Evolutionary conservation across 2,329 filamentous ascomycete species (phyloP).

Genomic region (Cylindrodendrum hubeiense): DNA sequence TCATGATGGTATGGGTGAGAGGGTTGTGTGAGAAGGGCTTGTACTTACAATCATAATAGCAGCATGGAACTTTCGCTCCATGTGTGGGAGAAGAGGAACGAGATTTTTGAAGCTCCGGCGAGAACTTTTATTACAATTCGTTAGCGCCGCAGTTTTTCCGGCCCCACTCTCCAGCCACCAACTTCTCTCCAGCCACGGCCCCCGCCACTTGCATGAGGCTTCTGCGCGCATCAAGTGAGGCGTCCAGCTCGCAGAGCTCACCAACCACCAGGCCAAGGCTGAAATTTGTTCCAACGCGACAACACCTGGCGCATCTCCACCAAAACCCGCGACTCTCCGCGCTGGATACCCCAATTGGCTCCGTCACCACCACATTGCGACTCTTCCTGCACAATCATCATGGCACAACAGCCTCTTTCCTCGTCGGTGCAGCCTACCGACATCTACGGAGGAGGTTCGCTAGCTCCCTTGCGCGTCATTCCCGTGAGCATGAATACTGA

Average conservation of each 20-base stretch:
- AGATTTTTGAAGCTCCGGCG: constrained; percentile 17
- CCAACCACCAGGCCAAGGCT: constrained; percentile 46
- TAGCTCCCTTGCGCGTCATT: constrained; percentile 34
- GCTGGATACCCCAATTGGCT: constrained; percentile 45
- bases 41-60: constrained; percentile 56
- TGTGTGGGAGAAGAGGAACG: constrained; percentile 35
- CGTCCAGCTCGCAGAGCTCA: constrained; percentile 28
- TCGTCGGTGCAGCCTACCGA: constrained; percentile 71
- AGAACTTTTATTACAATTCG: constrained; percentile 34
- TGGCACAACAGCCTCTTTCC: constrained; percentile 69
- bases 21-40: background rate
- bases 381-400: constrained; percentile 45
- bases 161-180: background rate
- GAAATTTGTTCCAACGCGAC: constrained; percentile 51
- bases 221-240: constrained; percentile 18
- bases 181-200: constrained; percentile 33
- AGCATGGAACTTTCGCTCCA: constrained; percentile 48
- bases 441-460: constrained; percentile 72
- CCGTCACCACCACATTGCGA: constrained; percentile 26
- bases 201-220: constrained; percentile 22
- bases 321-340: constrained; percentile 40
- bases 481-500: constrained; percentile 33
- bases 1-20: constrained; percentile 48
- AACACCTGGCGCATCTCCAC: constrained; percentile 43
- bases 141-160: constrained; percentile 39